A percentile compares a stretch with the other conserved stretches of the same genome.
Conservation (phyloP, 352 stramenopile species). For the Phytophthora colocasiae region DNA sequence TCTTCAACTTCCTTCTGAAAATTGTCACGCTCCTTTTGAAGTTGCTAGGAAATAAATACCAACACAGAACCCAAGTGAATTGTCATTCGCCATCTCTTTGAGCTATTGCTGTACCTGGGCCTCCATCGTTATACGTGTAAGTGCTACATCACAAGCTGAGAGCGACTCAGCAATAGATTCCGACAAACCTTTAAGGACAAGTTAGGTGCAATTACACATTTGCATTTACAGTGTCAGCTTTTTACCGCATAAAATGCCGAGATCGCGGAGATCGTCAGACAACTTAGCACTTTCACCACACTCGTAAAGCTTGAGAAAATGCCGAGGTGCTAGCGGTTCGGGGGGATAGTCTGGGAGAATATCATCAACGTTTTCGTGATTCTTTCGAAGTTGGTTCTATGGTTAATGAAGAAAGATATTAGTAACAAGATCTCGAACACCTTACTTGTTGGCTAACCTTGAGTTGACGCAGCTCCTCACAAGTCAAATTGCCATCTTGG, state of each 20-base stretch:
- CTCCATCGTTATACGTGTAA: slow-evolving; percentile 36
- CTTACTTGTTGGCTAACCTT: slow-evolving; percentile 30
- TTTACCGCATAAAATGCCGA: slow-evolving; percentile 57
- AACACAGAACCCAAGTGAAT: slow-evolving; percentile 1
- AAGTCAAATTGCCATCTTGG: slow-evolving; percentile 35
- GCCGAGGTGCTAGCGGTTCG: slow-evolving; percentile 16
- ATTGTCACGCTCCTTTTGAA: slow-evolving; percentile 41
- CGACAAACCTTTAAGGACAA: slow-evolving; percentile 28
- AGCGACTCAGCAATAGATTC: slow-evolving; percentile 27
- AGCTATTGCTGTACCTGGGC: slow-evolving; percentile 21
- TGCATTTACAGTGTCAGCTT: too few relatives aligned
- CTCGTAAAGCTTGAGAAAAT: slow-evolving; percentile 46
- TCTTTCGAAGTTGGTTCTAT: slow-evolving; percentile 36
- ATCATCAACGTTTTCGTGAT: slow-evolving; percentile 36
- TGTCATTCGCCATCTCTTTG: not conserved
- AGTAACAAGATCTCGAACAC: not conserved
- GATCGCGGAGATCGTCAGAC: slow-evolving; percentile 42
- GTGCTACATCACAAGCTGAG: slow-evolving; percentile 24
- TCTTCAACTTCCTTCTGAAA: slow-evolving; percentile 63
- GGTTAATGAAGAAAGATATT: not conserved
- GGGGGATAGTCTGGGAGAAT: slow-evolving; percentile 20
- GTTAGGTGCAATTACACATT: not conserved
- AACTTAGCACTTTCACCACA: slow-evolving; percentile 31
- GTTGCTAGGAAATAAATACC: slow-evolving; percentile 23
- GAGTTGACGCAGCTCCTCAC: slow-evolving; percentile 40